These are phyloP conservation scores for Oryza rufipogon DNA, from an alignment of 176 grass and related monocot species.

Conservation along the genomic window DNA sequence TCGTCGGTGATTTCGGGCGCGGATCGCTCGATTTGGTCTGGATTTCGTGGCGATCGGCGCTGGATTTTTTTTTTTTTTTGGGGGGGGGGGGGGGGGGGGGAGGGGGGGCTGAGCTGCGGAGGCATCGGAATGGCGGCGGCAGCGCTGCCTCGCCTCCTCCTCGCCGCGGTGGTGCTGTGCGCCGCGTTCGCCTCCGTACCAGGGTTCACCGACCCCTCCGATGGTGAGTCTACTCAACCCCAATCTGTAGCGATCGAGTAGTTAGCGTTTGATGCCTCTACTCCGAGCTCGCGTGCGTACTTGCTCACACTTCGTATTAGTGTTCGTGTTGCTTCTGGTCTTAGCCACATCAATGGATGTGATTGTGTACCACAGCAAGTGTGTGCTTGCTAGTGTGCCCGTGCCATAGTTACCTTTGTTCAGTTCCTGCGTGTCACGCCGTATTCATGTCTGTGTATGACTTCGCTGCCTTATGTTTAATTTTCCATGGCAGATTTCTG, in stretches of 20 bases:
- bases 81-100: too few relatives aligned
- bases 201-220: constrained; percentile 61
- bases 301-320: constrained; percentile 27
- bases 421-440: neutral
- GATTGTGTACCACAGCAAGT: neutral
- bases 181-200: constrained; percentile 39
- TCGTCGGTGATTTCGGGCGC: neutral
- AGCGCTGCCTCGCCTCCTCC: constrained; percentile 27
- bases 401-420: constrained; percentile 2
- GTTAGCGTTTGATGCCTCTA: constrained; percentile 4
- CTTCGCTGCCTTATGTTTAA: constrained; percentile 18
- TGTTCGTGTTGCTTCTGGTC: neutral
- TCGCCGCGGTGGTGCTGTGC: constrained; percentile 40
- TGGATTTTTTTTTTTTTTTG: constrained; percentile 13
- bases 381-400: neutral
- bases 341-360: neutral
- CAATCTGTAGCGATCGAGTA: constrained; percentile 22
- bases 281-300: neutral
- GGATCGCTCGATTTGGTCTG: neutral
- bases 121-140: constrained; percentile 34
- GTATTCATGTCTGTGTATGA: constrained; percentile 29
- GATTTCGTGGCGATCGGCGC: constrained; percentile 13
- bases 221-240: constrained; percentile 45
- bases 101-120: neutral
- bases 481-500: constrained; percentile 50